phyloP scores from a whole-genome alignment of 805 yeast genomes.

The Blastobotrys attinorum region DNA sequence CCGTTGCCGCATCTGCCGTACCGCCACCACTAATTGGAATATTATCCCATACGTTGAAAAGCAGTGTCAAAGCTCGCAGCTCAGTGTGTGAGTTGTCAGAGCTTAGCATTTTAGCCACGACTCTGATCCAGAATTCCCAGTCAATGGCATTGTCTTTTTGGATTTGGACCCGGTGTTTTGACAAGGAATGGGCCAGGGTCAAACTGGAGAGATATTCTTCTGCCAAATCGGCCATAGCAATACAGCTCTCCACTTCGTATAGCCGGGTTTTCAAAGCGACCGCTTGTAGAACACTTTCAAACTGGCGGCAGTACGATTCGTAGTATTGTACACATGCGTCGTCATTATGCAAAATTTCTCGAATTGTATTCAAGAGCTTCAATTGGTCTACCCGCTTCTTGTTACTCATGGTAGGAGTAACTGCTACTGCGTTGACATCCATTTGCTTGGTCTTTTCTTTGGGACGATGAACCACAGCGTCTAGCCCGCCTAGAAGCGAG shows the following conservation, averaged over 20 bases:
- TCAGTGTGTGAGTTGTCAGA: conserved; percentile 57
- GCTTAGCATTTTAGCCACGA: conserved; percentile 48
- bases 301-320: conserved; percentile 25
- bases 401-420: conserved; percentile 16
- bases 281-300: conserved; percentile 32
- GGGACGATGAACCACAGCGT: conserved; percentile 17
- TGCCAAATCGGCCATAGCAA: conserved; percentile 31
- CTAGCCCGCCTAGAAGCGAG: conserved; percentile 20
- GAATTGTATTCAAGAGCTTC: conserved; percentile 26
- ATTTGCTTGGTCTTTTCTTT: neutral
- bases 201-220: conserved; percentile 33
- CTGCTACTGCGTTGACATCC: conserved; percentile 14
- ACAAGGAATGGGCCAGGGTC: conserved; percentile 22
- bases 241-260: conserved; percentile 31
- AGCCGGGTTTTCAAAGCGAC: conserved; percentile 27
- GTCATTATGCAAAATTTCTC: conserved; percentile 33
- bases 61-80: conserved; percentile 52
- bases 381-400: conserved; percentile 28
- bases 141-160: conserved; percentile 34
- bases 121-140: conserved; percentile 74
- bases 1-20: conserved; percentile 2
- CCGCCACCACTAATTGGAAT: conserved; percentile 28
- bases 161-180: conserved; percentile 19
- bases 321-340: conserved; percentile 26
- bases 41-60: conserved; percentile 69